phyloP scores from a whole-genome alignment of 1,284 basidiomycete genomes.

The Sutorius eximius region DNA sequence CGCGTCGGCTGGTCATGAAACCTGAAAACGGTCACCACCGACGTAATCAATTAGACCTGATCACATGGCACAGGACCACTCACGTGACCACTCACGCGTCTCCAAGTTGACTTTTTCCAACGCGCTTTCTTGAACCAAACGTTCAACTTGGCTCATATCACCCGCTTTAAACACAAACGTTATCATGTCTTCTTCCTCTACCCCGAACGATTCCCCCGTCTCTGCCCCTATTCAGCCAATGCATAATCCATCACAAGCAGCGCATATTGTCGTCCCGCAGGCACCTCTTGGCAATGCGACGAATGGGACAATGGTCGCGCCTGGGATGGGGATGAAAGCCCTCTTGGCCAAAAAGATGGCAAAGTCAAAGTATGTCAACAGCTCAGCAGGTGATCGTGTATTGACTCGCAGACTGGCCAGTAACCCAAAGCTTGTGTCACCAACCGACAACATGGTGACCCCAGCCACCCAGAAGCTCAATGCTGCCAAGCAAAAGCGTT shows the following conservation, averaged over 20 bases:
- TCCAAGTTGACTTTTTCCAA: slow-evolving; percentile 26
- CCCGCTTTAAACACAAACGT: background rate
- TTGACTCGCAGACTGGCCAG: slow-evolving; percentile 31
- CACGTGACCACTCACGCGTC: slow-evolving; percentile 33
- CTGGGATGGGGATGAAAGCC: slow-evolving; percentile 85
- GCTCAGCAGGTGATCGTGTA: background rate
- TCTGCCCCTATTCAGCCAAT: slow-evolving; percentile 70
- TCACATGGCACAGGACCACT: slow-evolving; percentile 18
- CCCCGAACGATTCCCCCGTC: slow-evolving; percentile 63
- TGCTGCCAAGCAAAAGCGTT: slow-evolving; percentile 89
- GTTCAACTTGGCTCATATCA: background rate
- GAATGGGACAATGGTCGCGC: slow-evolving; percentile 48
- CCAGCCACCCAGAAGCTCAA: slow-evolving; percentile 88
- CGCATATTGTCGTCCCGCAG: slow-evolving; percentile 74
- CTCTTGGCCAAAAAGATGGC: slow-evolving; percentile 87
- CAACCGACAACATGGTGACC: slow-evolving; percentile 91
- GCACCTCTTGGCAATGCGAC: slow-evolving; percentile 72
- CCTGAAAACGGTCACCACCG: too few species aligned
- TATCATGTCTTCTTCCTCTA: slow-evolving; percentile 58
- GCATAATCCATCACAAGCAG: slow-evolving; percentile 80
- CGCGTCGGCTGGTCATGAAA: background rate
- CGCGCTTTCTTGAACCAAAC: slow-evolving; percentile 1
- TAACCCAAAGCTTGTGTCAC: slow-evolving; percentile 82
- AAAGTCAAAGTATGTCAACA: slow-evolving; percentile 66
- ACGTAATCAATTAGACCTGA: background rate